Percentiles rank a stretch among this genome's conserved stretches.
Evolutionary conservation across 345 rosid species (phyloP).

Genomic region (Balakata baccata): DNA sequence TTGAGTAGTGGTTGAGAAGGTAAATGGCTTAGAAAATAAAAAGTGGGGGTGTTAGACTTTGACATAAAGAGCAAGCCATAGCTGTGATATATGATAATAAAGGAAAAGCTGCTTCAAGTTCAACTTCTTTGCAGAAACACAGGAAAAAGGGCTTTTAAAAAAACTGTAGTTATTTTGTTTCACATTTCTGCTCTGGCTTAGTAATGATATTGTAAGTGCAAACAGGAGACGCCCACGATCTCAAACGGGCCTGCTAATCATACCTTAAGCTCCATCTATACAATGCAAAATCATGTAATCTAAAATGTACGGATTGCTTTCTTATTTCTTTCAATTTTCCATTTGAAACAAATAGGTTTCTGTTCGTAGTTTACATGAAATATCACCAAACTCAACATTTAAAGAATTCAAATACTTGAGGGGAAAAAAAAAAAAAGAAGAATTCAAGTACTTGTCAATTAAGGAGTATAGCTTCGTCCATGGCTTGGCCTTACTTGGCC

Average conservation of each 20-base stretch:
- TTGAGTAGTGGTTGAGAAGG: too few species aligned
- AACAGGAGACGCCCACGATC: not conserved
- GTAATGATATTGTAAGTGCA: not conserved
- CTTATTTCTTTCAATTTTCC: not conserved
- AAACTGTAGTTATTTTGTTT: not conserved
- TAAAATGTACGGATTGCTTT: not conserved
- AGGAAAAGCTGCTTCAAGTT: not conserved
- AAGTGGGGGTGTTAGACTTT: not conserved
- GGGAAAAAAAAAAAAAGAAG: too few species aligned
- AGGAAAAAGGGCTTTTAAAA: not conserved
- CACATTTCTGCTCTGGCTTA: not conserved
- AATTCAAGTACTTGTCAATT: too few species aligned
- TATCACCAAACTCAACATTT: not conserved
- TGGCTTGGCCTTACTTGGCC: too few species aligned
- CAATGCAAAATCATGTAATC: too few species aligned
- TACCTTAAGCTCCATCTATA: not conserved
- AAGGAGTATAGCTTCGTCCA: too few species aligned
- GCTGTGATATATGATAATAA: not conserved
- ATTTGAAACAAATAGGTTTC: not conserved
- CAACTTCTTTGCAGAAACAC: not conserved
- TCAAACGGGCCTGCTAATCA: not conserved
- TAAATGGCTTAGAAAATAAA: too few species aligned
- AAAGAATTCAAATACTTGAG: too few species aligned
- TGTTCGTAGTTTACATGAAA: not conserved
- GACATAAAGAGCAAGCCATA: not conserved